Percentiles rank a stretch among this genome's conserved stretches.
These are phyloP conservation scores for Daldinia sp. DNA, from an alignment of 2,329 filamentous ascomycete species.

Conservation along the genomic window DNA sequence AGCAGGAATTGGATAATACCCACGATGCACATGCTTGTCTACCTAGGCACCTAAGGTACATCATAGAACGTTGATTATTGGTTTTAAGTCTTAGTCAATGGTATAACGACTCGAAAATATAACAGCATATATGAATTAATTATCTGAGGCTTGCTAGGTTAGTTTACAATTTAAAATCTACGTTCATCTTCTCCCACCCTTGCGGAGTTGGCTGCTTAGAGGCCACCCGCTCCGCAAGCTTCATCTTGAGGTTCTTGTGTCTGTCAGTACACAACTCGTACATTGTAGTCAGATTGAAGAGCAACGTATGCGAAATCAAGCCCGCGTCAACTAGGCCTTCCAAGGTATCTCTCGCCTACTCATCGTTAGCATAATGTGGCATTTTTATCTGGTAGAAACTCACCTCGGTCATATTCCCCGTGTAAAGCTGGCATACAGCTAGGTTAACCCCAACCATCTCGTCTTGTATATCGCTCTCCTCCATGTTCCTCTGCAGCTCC, in stretches of 20 bases:
- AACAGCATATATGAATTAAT: not conserved
- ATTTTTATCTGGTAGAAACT: constrained; percentile 32
- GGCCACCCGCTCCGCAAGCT: constrained; percentile 75
- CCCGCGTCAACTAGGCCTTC: constrained; percentile 70
- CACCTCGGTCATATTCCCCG: constrained; percentile 77
- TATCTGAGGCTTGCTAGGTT: not conserved
- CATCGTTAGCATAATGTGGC: constrained; percentile 37
- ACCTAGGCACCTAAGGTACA: too few species aligned
- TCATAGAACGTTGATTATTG: not conserved
- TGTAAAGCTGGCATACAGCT: constrained; percentile 85
- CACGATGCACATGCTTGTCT: too few species aligned
- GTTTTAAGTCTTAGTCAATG: not conserved
- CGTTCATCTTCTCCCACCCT: constrained; percentile 76
- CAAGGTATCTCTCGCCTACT: constrained; percentile 70
- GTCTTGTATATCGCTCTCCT: constrained; percentile 54
- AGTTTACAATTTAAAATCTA: constrained; percentile 77
- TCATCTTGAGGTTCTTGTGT: constrained; percentile 72
- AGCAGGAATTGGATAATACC: too few species aligned
- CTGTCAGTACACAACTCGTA: constrained; percentile 91
- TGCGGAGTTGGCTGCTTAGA: constrained; percentile 61
- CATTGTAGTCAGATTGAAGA: constrained; percentile 90
- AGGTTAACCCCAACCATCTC: constrained; percentile 83
- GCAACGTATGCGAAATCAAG: constrained; percentile 76
- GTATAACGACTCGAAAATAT: not conserved
- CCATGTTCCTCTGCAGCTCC: constrained; percentile 56